phyloP scores from a whole-genome alignment of 2,329 filamentous ascomycete species.

The Raffaelea albimanens region DNA sequence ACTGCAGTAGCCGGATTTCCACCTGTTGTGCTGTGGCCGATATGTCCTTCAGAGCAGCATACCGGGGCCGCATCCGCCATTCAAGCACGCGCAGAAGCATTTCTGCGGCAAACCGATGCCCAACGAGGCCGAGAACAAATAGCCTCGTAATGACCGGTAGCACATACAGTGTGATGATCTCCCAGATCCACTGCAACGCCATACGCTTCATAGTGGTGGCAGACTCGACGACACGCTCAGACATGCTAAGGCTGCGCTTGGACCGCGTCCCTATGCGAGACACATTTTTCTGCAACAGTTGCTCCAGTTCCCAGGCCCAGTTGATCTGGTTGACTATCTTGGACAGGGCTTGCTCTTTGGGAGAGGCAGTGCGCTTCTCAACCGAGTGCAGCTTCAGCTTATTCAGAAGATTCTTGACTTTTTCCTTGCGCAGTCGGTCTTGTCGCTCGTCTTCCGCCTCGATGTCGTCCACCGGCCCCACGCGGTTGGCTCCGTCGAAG shows the following conservation, averaged over 20 bases:
- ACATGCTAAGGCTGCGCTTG: constrained; percentile 82
- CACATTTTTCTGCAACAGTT: constrained; percentile 80
- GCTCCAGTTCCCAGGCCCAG: constrained; percentile 84
- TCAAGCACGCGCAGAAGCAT: constrained; percentile 70
- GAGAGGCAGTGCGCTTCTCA: constrained; percentile 62
- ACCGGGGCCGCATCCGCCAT: constrained; percentile 69
- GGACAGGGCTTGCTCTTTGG: constrained; percentile 72
- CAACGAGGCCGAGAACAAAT: constrained; percentile 71
- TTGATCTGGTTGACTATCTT: constrained; percentile 90
- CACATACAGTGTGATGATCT: constrained; percentile 62
- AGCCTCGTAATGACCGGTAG: constrained; percentile 65
- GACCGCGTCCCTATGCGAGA: constrained; percentile 72
- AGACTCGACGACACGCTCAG: constrained; percentile 87
- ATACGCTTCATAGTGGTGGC: constrained; percentile 78
- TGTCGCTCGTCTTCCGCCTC: constrained; percentile 66
- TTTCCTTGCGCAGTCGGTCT: constrained; percentile 46
- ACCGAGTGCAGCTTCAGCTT: constrained; percentile 88
- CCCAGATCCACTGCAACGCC: constrained; percentile 57
- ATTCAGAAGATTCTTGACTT: constrained; percentile 61
- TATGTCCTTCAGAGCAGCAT: constrained; percentile 84
- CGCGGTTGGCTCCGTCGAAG: constrained; percentile 23
- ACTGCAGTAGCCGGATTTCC: constrained; percentile 93
- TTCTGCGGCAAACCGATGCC: constrained; percentile 74
- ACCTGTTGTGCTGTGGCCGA: constrained; percentile 96
- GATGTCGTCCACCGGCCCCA: constrained; percentile 35